A percentile compares a stretch with the other conserved stretches of the same genome.
Evolutionary conservation across 2,329 filamentous ascomycete species (phyloP).

Genomic region (Teratosphaeriaceae sp.): DNA sequence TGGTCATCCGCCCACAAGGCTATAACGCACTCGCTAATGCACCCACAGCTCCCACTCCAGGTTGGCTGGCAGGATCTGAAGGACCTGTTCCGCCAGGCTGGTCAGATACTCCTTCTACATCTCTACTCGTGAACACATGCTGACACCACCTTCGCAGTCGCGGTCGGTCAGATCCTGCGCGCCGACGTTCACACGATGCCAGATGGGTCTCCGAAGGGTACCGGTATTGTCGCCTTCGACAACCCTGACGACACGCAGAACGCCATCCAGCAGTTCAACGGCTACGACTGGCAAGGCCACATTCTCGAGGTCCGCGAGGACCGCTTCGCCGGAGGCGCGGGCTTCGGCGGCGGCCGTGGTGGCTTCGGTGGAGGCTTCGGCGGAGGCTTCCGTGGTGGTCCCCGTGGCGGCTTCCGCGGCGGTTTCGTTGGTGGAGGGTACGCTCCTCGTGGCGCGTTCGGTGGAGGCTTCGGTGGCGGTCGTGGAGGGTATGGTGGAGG

Average conservation of each 20-base stretch:
- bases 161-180: constrained; percentile 72
- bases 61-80: constrained; percentile 99
- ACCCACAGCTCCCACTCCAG: constrained; percentile 79
- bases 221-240: constrained; percentile 95
- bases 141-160: constrained; percentile 27
- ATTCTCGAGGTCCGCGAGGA: constrained; percentile 93
- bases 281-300: constrained; percentile 96
- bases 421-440: no score
- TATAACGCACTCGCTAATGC: constrained; percentile 19
- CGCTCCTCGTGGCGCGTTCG: constrained; percentile 20
- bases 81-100: constrained; percentile 95
- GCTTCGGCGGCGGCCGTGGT: constrained; percentile 34
- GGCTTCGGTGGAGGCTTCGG: constrained; percentile 48
- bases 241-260: constrained; percentile 90
- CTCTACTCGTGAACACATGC: neutral
- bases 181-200: constrained; percentile 91
- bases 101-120: constrained; percentile 56
- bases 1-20: constrained; percentile 56
- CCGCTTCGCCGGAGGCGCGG: constrained; percentile 65
- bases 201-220: constrained; percentile 91
- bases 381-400: constrained; percentile 34
- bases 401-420: no score
- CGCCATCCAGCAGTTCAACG: constrained; percentile 96
- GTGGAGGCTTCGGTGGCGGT: constrained; percentile 36
- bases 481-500: no score